These are phyloP conservation scores for Chytriomyces confervae DNA, from an alignment of 192 early-diverging fungal species.

Conservation along the genomic window DNA sequence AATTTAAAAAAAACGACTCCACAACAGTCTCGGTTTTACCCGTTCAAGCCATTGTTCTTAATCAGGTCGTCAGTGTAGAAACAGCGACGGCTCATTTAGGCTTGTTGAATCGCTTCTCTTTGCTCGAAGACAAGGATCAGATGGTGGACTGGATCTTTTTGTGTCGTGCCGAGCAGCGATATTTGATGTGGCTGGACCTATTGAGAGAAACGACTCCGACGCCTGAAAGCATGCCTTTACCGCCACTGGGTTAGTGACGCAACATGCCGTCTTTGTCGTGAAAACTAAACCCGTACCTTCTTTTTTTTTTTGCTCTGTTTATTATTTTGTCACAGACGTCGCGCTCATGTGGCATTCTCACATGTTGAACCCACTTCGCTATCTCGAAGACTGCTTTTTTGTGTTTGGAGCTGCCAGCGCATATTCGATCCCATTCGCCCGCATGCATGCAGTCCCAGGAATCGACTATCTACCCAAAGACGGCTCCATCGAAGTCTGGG, in stretches of 20 bases:
- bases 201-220: constrained; percentile 43
- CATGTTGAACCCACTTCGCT: constrained; percentile 61
- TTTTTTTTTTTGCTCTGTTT: neutral
- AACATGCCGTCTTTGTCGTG: too few species aligned
- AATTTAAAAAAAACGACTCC: neutral
- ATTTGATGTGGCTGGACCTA: constrained; percentile 56
- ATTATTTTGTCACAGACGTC: constrained; percentile 52
- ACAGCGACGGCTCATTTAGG: constrained; percentile 38
- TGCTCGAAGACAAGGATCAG: constrained; percentile 31
- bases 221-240: constrained; percentile 47
- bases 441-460: constrained; percentile 48
- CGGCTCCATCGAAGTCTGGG: constrained; percentile 46
- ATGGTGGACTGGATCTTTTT: constrained; percentile 54
- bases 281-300: neutral
- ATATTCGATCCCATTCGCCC: constrained; percentile 58
- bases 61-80: constrained; percentile 23
- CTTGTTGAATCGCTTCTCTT: constrained; percentile 43
- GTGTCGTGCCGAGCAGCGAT: constrained; percentile 61
- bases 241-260: constrained; percentile 38
- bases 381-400: constrained; percentile 65
- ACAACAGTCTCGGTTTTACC: neutral
- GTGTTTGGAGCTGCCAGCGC: constrained; percentile 47
- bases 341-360: constrained; percentile 68
- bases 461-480: constrained; percentile 44
- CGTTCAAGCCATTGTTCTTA: constrained; percentile 15